A percentile compares a stretch with the other conserved stretches of the same genome.
phyloP scores from a whole-genome alignment of 495 filamentous ascomycete genomes.

The Wilcoxina mikolae region DNA sequence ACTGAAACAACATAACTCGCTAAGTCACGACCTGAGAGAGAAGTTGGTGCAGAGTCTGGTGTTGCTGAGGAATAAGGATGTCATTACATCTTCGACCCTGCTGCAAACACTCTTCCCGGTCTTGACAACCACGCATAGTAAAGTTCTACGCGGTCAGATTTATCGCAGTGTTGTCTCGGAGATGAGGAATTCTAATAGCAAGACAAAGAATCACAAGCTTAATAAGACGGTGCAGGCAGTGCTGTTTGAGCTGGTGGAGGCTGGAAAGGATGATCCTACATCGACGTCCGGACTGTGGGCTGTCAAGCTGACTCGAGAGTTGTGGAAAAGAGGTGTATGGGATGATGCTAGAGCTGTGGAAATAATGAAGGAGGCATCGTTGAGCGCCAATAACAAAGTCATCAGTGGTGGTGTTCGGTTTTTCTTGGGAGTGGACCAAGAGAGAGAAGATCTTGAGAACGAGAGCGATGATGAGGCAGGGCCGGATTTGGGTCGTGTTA shows the following conservation, averaged over 20 bases:
- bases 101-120: slow-evolving; percentile 87
- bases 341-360: slow-evolving; percentile 61
- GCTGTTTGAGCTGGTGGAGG: slow-evolving; percentile 75
- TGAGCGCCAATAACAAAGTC: slow-evolving; percentile 68
- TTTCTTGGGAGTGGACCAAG: slow-evolving; percentile 90
- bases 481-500: slow-evolving; percentile 64
- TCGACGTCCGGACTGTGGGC: slow-evolving; percentile 87
- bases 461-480: slow-evolving; percentile 73
- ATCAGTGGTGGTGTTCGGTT: slow-evolving; percentile 74
- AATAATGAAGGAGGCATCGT: slow-evolving; percentile 55
- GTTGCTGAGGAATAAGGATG: slow-evolving; percentile 74
- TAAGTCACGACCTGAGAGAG: slow-evolving; percentile 72
- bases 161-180: slow-evolving; percentile 88
- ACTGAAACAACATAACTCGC: slow-evolving; percentile 58
- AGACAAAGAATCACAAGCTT: slow-evolving; percentile 73
- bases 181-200: slow-evolving; percentile 67
- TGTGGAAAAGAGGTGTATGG: slow-evolving; percentile 85
- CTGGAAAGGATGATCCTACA: slow-evolving; percentile 46
- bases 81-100: slow-evolving; percentile 68
- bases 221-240: slow-evolving; percentile 87
- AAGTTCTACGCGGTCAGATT: slow-evolving; percentile 65
- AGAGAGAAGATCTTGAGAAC: slow-evolving; percentile 80
- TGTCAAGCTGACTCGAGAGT: slow-evolving; percentile 70
- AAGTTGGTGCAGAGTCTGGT: slow-evolving; percentile 88
- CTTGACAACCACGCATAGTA: slow-evolving; percentile 70